phyloP scores from a whole-genome alignment of 176 grass and related monocot species.

The Rhipidocladum racemiflorum region DNA sequence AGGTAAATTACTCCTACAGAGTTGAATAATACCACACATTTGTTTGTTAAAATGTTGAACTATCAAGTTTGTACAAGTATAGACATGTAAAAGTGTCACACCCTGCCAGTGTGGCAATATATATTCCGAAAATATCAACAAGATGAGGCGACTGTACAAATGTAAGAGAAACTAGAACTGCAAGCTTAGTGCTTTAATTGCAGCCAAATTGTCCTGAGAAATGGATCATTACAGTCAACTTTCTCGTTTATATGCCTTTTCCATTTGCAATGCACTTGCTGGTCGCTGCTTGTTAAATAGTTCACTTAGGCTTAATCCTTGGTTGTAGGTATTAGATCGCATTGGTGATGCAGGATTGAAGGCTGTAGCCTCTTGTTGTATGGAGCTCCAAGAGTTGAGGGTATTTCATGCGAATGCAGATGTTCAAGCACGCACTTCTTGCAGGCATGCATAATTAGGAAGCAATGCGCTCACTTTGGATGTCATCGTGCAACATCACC shows the following conservation, averaged over 20 bases:
- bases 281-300: not conserved
- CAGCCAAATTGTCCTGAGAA: not conserved
- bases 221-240: not conserved
- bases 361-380: constrained; percentile 50
- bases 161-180: not conserved
- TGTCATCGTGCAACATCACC: constrained; percentile 64
- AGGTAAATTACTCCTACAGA: not conserved
- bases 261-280: not conserved
- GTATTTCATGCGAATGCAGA: constrained; percentile 37
- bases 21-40: not conserved
- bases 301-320: not conserved
- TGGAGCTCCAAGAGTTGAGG: constrained; percentile 60
- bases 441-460: constrained; percentile 44
- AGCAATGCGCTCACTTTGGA: constrained; percentile 72
- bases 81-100: not conserved
- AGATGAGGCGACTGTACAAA: not conserved
- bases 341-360: constrained; percentile 67
- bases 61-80: not conserved
- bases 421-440: constrained; percentile 30
- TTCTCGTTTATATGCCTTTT: not conserved
- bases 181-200: not conserved
- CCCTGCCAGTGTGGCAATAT: not conserved
- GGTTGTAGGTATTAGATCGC: constrained; percentile 58
- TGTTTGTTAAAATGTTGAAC: not conserved
- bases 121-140: not conserved